Percentiles rank a stretch among this genome's conserved stretches.
These are phyloP conservation scores for Colletotrichum sp. DNA, from an alignment of 2,329 filamentous ascomycete genomes.

Conservation along the genomic window DNA sequence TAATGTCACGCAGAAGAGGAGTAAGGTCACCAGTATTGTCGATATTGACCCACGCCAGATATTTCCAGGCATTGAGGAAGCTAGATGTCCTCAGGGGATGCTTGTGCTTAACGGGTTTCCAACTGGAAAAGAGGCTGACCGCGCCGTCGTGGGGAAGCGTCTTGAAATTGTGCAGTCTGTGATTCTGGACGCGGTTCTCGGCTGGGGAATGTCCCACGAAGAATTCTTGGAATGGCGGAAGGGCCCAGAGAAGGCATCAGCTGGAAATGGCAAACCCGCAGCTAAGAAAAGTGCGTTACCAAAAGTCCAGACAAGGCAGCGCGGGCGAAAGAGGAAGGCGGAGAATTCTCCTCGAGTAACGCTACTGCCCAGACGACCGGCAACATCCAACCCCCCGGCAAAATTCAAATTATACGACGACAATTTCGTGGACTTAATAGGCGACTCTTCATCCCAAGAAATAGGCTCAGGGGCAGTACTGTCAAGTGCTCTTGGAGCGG, in stretches of 20 bases:
- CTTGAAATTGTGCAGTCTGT: not conserved
- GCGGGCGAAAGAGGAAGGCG: not conserved
- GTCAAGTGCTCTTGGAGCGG: not conserved
- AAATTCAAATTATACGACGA: not conserved
- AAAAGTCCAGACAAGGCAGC: not conserved
- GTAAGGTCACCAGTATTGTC: not conserved
- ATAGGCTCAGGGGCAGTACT: not conserved
- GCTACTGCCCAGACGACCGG: fast-evolving
- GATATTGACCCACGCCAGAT: not conserved
- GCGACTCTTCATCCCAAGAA: not conserved
- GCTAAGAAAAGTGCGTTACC: not conserved
- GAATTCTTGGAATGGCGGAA: not conserved
- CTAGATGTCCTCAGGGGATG: not conserved
- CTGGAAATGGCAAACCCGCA: not conserved
- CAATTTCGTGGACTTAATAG: not conserved
- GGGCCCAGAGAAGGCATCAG: not conserved
- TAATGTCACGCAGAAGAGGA: not conserved
- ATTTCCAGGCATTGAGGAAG: not conserved
- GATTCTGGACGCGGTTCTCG: not conserved
- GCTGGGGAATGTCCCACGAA: not conserved
- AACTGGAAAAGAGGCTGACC: not conserved
- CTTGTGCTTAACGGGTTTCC: not conserved
- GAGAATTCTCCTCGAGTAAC: fast-evolving
- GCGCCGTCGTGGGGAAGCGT: not conserved
- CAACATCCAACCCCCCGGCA: not conserved